Evolutionary conservation across 31 red algal genomes (phyloP), one percentile per base, ranked within the genome.

Genomic region (Asparagopsis taxiformis): DNA sequence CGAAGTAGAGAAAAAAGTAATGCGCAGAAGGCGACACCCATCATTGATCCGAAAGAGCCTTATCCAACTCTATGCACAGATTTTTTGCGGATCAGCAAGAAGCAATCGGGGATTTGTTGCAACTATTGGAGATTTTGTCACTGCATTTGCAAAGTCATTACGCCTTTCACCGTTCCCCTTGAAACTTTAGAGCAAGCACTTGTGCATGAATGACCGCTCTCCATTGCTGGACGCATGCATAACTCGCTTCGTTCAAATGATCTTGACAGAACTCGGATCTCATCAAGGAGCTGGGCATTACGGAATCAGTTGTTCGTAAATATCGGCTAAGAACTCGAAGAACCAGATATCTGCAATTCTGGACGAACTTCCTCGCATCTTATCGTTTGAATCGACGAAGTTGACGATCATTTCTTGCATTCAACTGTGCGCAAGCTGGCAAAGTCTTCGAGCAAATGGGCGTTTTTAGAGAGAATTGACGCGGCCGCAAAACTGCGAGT

Each of bases 81-180:
- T 54, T 83, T 83, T 55, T 68, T 55, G 16, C 69, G 81, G 3
- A 59, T 85, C 7, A 68, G 0, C 35, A 34, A 3, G 33, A 37
- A 17, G 69, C 81, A 24, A 41, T 85, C 8, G 81, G 81, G 20
- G 81, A 85, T 69, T 30, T 85, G 69, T 53, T 85, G 2, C 70
- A 75, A 22, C 43, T 85, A 23, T 85, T 68, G 81, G 81, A n/a
- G n/a, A 85, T 34, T 85, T 85, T 75, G 61, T 75, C 21, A 68
- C 59, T 19, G 44, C 61, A 28, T 85, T 85, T 43, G 46, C 61
- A 24, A 69, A 68, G 51, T 33, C 62, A 29, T 51, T 85, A 17
- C 69, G 70, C 21, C 50, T 85, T 21, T 66, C 70, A 24, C 55
- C 81, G 11, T 74, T 85, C 51, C 59, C 59, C 34, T 55, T 85